Evolutionary conservation across 2,329 filamentous ascomycete genomes (phyloP), one percentile per base, ranked within the genome.

Genomic region (Aspergillus sp.): DNA sequence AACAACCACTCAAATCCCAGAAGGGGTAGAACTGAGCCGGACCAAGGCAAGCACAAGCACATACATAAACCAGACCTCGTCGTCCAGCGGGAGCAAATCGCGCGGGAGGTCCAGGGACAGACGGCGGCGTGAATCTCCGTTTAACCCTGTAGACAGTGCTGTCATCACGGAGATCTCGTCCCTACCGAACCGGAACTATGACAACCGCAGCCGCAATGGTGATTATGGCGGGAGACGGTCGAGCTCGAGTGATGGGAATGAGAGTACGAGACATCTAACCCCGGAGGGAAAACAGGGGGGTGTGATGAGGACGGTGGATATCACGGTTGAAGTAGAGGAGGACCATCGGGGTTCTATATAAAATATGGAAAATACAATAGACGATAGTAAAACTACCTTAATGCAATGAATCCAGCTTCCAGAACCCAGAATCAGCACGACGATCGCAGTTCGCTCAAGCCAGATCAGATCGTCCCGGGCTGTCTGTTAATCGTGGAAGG

Each of bases 301-400:
- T 15, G 63, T 65, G 2, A 34, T 65, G 24, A 62, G 55, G 22
- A 65, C 63, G 9, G 62, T 65, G 1, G 58, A 65, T 59, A 60
- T 64, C 18, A 65, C 62, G 11, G 58, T 65, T 3, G 45, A 63
- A 48, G 52, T 65, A 36, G 55, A 49, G 20, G 20, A 39, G 26
- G 26, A 30, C 26, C 26, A 30, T 30, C 26, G 26, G 26, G 26
- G 26, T 30, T 30, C 26, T 30, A 8, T 30, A 2, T 30, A 9
- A 9, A 24, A 30, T 30, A 9, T 30, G 26, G 3, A 30, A 30
- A 4, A 30, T 30, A 9, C 11, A 3, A 11, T 30, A 30, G 9
- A 30, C 9, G 26, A 30, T 30, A 11, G 11, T 2, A 3, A 1
- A 11, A 4, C 3, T 30, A 4, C 26, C 26, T 9, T 30, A 30